phyloP scores from a whole-genome alignment of 805 yeast genomes.

The Saccharomycopsis amapae region DNA sequence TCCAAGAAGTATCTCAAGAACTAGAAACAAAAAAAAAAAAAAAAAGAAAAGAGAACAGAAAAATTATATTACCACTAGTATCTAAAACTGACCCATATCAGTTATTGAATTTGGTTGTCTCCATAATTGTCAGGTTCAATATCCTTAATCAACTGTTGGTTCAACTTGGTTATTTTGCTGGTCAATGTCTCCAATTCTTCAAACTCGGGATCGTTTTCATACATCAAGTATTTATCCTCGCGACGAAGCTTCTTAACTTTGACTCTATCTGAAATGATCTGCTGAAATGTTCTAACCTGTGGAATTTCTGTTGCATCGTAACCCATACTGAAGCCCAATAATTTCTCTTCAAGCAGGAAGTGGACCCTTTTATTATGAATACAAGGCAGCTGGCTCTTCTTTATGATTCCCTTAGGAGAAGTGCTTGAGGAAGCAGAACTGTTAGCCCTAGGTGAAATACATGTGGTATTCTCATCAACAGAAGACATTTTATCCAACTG shows the following conservation, averaged over 20 bases:
- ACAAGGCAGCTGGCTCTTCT: too few species aligned
- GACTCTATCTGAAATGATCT: constrained; percentile 8
- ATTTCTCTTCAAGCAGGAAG: too few species aligned
- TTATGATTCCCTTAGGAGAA: too few species aligned
- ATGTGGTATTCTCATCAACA: too few species aligned
- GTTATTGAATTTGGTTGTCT: too few species aligned
- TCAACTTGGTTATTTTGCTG: constrained; percentile 6
- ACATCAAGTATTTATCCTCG: constrained; percentile 6
- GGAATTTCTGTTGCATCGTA: not conserved
- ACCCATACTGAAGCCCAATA: not conserved
- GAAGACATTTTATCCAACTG: too few species aligned
- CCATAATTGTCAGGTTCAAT: too few species aligned
- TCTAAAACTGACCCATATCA: too few species aligned
- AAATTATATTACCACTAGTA: too few species aligned
- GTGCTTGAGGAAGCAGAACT: too few species aligned
- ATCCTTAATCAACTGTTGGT: not conserved
- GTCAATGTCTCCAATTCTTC: constrained; percentile 11
- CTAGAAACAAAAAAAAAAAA: not conserved
- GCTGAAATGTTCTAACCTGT: not conserved
- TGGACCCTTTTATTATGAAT: too few species aligned
- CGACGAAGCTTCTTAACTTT: not conserved
- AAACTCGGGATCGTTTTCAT: constrained; percentile 15
- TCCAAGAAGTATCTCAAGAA: not conserved
- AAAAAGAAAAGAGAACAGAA: not conserved
- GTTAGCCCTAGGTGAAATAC: too few species aligned